phyloP scores from a whole-genome alignment of 495 filamentous ascomycete genomes.

The Aspergillus ostianus region DNA sequence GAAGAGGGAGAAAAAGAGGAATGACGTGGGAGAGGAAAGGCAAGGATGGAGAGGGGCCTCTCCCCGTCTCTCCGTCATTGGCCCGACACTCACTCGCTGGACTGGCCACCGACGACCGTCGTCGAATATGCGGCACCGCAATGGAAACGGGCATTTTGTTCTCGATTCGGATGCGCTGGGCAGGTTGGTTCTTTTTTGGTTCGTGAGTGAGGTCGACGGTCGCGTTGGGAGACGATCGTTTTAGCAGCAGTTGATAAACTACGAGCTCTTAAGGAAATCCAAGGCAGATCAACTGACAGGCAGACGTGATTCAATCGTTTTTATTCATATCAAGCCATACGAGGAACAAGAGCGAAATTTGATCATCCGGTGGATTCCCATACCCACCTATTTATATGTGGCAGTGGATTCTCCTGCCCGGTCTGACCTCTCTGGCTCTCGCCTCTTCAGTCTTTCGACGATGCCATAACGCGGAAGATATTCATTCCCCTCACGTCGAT shows the following conservation, averaged over 20 bases:
- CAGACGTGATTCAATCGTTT: not conserved
- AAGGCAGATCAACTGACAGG: not conserved
- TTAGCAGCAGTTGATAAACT: not conserved
- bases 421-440: not conserved
- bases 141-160: constrained; percentile 26
- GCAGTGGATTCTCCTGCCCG: not conserved
- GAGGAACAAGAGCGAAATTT: not conserved
- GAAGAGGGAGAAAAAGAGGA: constrained; percentile 14
- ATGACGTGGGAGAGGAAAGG: constrained; percentile 20
- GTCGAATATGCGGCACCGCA: constrained; percentile 23
- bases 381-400: not conserved
- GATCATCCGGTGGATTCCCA: not conserved
- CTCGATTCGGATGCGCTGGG: no score
- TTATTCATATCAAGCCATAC: not conserved
- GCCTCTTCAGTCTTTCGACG: not conserved
- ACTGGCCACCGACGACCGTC: constrained; percentile 39
- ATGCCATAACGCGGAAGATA: not conserved
- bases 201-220: no score
- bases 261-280: not conserved
- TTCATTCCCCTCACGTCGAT: not conserved
- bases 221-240: not conserved
- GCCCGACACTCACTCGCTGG: constrained; percentile 16
- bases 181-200: no score
- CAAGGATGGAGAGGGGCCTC: not conserved
- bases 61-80: not conserved